Evolutionary conservation across 139 green algal species (phyloP), one percentile per base, ranked within the genome.

Genomic region (Zygnema cylindricum): DNA sequence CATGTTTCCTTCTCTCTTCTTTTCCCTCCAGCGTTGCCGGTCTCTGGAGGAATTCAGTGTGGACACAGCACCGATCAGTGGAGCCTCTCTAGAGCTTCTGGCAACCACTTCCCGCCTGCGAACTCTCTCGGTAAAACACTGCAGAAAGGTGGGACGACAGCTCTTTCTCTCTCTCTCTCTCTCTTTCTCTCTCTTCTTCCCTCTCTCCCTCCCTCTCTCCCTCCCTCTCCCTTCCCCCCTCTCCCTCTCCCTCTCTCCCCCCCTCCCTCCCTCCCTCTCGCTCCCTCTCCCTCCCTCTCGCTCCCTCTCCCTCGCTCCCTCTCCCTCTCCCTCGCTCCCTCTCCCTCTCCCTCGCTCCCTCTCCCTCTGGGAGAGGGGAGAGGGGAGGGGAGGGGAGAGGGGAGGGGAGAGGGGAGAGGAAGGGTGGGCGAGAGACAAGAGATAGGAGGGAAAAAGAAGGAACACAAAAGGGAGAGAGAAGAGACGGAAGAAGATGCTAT

Each of bases 81-180:
- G 88, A 35, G 30, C 75, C 30, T 88, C 42, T 1, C 79, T 89
- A 32, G 84, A 89, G 36, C 23, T 76, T 0, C 55, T 89, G 7
- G 76, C 39, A 3, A 39, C 42, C 32, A 88, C 40, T 88, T 76
- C 77, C 76, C 85, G 49, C 36, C 85, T 89, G 25, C 3, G 11
- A 22, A 35, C 23, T 43, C 85, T 89, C 39, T 89, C 85, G 0
- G 40, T 89, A 76, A 89, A 89, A 21, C 77, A 30, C 32, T 89
- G 85, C 43, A 55, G 40, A 55, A 90, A 89, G 78, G 82, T 87
- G n/a, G 77, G 36, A 35, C 57, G 25, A 25, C 30, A 25, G 25
- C 57, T 30, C 30, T 30, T 73, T 30, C 57, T 30, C 57, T 73
- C 57, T 73, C 57, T 25, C 57, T 25, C 57, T 30, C 57, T 30